Base-by-base conservation (phyloP, 129 eudicot species). In the Kitagawia praeruptora region DNA sequence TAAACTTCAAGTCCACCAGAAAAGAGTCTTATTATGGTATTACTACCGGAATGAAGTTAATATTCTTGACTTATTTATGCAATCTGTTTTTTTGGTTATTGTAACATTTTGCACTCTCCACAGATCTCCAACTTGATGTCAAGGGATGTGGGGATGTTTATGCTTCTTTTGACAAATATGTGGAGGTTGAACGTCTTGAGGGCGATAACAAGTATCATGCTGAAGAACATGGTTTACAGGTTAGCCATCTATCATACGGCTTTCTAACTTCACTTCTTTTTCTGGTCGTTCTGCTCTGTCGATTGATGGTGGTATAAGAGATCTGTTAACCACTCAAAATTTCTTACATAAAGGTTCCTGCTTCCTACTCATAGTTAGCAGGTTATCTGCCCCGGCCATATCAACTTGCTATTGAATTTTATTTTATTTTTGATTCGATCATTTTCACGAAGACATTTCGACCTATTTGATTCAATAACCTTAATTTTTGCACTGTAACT, bases 71-170 rank as follows among this genome's bases (percentile, higher is more conserved):
- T 80, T 39, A 70, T 77, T 74, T 81, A 61, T 56, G 58, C 75
- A 48, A 58, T 72, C 28, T 61, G 63, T 45, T 31, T 46, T 70
- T 9, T 1, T 5, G 11, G 11, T 18, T 51, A 18, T 69, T 69
- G 23, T 69, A 34, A 34, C 3, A 3, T 69, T 74, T 74, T 61
- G 69, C 82, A 70, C 54, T 44, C 83, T 41, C 83, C 75, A 77
- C 89, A 93, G 98, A 93, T 81, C 99, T 95, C 84, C 99, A 95
- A 80, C 93, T 95, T 80, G 99, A 95, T 86, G 99, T 95, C 70
- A 95, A 95, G 88, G 99, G 99, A 53, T 95, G 97, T 54, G 86
- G 87, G 84, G 99, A 95, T 84, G 89, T 95, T 38, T 95, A 95
- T 89, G 97, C 96, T 80, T 95, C 99, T 70, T 95, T 95, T 80